phyloP scores from a whole-genome alignment of 2,329 filamentous ascomycete species.

The Colletotrichum liaoningense region DNA sequence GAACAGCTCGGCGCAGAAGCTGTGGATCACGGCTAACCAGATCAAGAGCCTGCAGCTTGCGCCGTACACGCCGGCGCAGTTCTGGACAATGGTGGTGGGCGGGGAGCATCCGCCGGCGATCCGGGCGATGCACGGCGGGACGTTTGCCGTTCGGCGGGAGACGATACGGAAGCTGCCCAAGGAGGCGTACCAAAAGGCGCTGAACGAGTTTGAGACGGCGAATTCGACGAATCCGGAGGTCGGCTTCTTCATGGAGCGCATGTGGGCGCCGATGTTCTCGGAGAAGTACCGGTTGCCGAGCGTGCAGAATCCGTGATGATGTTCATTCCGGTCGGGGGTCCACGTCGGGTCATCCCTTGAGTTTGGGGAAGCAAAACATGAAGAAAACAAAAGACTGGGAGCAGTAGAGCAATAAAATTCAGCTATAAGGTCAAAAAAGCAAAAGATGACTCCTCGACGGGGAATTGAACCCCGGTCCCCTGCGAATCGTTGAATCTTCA shows the following conservation, averaged over 20 bases:
- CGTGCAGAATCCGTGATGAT: slow-evolving; percentile 2
- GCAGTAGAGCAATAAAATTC: background rate
- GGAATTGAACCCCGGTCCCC: slow-evolving; percentile 6
- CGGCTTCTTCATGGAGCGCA: slow-evolving; percentile 36
- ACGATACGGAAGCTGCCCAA: slow-evolving; percentile 29
- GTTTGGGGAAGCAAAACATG: background rate
- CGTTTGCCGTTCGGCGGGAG: slow-evolving; percentile 30
- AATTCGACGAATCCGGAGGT: slow-evolving; percentile 34
- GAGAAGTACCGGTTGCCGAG: slow-evolving; percentile 19
- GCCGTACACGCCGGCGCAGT: slow-evolving; percentile 31
- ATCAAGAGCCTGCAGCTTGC: slow-evolving; percentile 14
- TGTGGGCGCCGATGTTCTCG: slow-evolving; percentile 37
- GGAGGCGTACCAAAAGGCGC: slow-evolving; percentile 14
- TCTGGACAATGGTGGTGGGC: slow-evolving; percentile 26
- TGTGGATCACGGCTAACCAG: slow-evolving; percentile 36
- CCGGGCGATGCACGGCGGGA: slow-evolving; percentile 36
- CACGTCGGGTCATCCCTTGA: background rate
- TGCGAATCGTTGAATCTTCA: background rate
- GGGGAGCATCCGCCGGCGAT: slow-evolving; percentile 31
- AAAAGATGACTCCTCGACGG: slow-evolving; percentile 10
- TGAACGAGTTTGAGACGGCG: slow-evolving; percentile 32
- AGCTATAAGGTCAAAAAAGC: background rate
- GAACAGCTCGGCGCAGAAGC: slow-evolving; percentile 23
- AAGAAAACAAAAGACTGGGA: background rate
- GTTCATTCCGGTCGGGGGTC: background rate